Percentiles rank a stretch among this genome's conserved stretches.
These are phyloP conservation scores for Ogataea populi-albae DNA, from an alignment of 805 yeast species.

Conservation along the genomic window DNA sequence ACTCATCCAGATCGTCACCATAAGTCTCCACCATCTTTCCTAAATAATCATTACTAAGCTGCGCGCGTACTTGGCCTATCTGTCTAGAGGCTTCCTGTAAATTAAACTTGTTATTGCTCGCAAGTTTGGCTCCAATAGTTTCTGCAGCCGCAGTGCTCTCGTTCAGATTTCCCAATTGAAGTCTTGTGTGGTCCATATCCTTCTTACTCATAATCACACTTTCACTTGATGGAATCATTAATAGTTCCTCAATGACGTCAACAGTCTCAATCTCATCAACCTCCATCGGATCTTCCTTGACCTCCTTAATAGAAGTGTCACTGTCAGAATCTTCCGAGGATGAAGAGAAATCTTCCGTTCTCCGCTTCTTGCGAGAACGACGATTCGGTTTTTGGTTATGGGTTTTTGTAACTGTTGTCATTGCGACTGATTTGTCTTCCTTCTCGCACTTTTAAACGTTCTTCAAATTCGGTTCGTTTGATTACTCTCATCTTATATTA, in stretches of 20 bases:
- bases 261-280: conserved; percentile 28
- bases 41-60: conserved; percentile 50
- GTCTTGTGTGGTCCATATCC: conserved; percentile 17
- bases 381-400: conserved; percentile 31
- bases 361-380: conserved; percentile 73
- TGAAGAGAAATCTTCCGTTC: conserved; percentile 72
- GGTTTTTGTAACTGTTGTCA: too few species aligned
- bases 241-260: too few species aligned
- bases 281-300: conserved; percentile 1
- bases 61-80: conserved; percentile 32
- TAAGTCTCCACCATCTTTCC: conserved; percentile 54
- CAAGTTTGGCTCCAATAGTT: conserved; percentile 2
- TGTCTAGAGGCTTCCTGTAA: conserved; percentile 27
- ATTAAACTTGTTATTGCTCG: conserved; percentile 21
- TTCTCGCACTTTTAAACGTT: too few species aligned
- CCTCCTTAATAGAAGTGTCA: conserved; percentile 26
- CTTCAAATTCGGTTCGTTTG: too few species aligned
- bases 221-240: too few species aligned
- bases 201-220: too few species aligned
- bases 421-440: too few species aligned
- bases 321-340: conserved; percentile 40
- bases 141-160: conserved; percentile 8
- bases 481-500: too few species aligned
- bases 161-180: conserved; percentile 6
- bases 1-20: conserved; percentile 57